Conservation (phyloP, 2,329 filamentous ascomycete species). For the Aspergillus cejpii region DNA sequence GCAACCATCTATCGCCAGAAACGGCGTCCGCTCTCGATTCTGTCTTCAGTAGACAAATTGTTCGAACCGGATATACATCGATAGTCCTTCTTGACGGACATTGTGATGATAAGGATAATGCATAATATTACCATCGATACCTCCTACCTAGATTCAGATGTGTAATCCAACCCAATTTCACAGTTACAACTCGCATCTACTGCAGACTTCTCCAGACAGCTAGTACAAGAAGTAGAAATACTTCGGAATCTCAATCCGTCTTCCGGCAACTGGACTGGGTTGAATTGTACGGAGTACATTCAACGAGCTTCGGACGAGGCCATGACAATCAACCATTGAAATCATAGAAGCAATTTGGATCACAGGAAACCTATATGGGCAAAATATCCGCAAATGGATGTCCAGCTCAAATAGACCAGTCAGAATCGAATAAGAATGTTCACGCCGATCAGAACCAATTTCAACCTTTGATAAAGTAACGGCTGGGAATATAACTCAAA, state of each 20-base stretch:
- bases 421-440: not conserved
- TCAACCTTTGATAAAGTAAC: not conserved
- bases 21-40: slow-evolving; percentile 19
- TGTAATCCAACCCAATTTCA: not conserved
- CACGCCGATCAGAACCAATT: not conserved
- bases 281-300: too few species aligned
- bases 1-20: slow-evolving; percentile 19
- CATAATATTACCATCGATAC: not conserved
- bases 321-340: too few species aligned
- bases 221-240: not conserved
- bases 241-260: not conserved
- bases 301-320: not conserved
- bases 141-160: not conserved
- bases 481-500: not conserved
- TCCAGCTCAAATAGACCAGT: too few species aligned
- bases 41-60: slow-evolving; percentile 26
- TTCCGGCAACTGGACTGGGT: too few species aligned
- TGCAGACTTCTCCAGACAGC: not conserved
- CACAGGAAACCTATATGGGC: too few species aligned
- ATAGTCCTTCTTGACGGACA: slow-evolving; percentile 22
- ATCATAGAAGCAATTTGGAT: too few species aligned
- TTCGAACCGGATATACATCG: slow-evolving; percentile 33
- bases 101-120: slow-evolving; percentile 16
- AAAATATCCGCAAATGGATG: not conserved
- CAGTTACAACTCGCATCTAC: too few species aligned